Conservation (phyloP, 441 rosid genomes). For the Codiaeum variegatum region DNA sequence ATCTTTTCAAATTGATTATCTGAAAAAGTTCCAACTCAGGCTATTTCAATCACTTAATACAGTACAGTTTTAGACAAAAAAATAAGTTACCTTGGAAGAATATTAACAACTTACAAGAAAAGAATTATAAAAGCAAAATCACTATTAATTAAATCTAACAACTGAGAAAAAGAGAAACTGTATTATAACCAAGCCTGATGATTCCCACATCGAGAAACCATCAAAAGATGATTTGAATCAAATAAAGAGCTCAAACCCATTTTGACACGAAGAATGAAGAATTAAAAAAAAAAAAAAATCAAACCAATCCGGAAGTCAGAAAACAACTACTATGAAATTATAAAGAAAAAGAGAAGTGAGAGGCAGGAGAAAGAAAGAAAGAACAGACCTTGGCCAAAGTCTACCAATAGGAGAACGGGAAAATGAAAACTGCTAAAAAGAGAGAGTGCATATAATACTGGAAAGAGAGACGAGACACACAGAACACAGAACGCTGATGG, state of each 20-base stretch:
- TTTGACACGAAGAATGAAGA: neutral
- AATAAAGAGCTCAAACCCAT: slow-evolving; percentile 16
- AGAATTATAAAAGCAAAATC: neutral
- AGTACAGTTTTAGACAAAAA: neutral
- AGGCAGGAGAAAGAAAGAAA: slow-evolving; percentile 8
- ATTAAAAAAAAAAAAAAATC: neutral
- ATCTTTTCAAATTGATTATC: slow-evolving; percentile 30
- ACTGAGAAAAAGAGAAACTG: neutral
- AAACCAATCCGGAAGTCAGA: neutral
- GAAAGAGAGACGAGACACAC: neutral
- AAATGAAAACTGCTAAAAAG: slow-evolving; percentile 9
- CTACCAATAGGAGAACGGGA: slow-evolving; percentile 12
- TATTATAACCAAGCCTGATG: neutral
- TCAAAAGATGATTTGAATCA: neutral
- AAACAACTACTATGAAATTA: neutral
- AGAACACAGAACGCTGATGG: neutral
- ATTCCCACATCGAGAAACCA: neutral
- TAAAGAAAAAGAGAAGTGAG: neutral
- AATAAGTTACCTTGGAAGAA: neutral
- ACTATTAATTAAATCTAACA: neutral
- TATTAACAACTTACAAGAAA: neutral
- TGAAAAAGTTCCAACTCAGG: neutral
- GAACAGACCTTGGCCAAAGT: slow-evolving; percentile 28
- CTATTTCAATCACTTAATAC: neutral
- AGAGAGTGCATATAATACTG: slow-evolving; percentile 3